These are phyloP conservation scores for Colletotrichum sp. DNA, from an alignment of 2,329 filamentous ascomycete species.

Conservation along the genomic window DNA sequence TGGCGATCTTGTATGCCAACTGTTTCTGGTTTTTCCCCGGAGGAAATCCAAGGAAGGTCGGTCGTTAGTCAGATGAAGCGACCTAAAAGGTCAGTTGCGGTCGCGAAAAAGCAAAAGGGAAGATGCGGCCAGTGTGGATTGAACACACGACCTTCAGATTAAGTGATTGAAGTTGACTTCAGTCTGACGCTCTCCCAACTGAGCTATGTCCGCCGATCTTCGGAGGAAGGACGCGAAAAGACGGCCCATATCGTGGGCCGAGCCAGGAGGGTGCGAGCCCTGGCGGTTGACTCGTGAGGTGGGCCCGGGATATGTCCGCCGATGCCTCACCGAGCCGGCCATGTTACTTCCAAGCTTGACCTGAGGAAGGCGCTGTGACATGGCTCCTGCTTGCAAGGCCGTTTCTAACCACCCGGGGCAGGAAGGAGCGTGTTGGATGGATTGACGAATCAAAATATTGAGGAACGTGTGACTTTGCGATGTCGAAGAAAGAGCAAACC, in stretches of 20 bases:
- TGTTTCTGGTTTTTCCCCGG: background rate
- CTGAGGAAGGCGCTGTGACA: background rate
- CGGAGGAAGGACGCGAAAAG: background rate
- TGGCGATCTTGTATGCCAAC: background rate
- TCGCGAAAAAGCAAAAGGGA: background rate
- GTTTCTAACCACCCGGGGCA: background rate
- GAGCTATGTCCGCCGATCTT: constrained; percentile 2
- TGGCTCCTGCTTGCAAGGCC: background rate
- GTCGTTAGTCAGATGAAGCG: background rate
- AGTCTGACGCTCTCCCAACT: background rate
- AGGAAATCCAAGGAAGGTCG: background rate
- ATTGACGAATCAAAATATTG: background rate
- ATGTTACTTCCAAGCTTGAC: background rate
- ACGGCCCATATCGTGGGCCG: background rate
- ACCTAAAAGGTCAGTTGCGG: background rate
- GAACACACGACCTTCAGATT: too few species aligned
- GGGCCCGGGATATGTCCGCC: background rate
- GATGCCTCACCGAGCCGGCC: background rate
- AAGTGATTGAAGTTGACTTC: too few species aligned
- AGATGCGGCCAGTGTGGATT: constrained; percentile 1
- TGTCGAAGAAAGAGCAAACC: background rate
- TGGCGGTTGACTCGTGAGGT: background rate
- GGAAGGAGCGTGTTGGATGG: background rate
- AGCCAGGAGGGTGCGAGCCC: background rate
- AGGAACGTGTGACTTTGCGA: background rate